Conservation (phyloP, 371 early-diverging fungal genomes). For the Apophysomyces trapeziformis region DNA sequence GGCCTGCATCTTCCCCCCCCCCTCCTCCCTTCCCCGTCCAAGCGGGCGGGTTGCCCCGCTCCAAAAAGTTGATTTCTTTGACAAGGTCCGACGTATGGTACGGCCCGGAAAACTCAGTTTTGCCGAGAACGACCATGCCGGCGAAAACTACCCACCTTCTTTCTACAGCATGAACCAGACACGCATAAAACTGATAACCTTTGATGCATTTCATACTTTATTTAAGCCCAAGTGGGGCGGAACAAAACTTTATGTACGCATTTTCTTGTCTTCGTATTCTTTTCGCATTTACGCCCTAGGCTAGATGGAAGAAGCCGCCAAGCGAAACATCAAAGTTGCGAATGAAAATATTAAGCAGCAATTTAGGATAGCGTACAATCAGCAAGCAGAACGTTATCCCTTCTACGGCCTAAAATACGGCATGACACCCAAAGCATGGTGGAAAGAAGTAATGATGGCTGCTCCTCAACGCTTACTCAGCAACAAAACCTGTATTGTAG, state of each 20-base stretch:
- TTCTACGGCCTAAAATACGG: conserved; percentile 46
- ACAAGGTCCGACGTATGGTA: background rate
- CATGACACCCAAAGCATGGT: conserved; percentile 43
- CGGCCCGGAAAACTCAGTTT: background rate
- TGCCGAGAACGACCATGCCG: too few relatives aligned
- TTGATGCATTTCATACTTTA: conserved; percentile 54
- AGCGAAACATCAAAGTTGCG: conserved; percentile 36
- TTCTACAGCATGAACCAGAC: background rate
- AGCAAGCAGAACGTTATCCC: conserved; percentile 39
- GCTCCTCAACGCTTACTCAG: background rate
- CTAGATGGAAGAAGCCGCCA: conserved; percentile 48
- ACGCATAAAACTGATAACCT: conserved; percentile 40
- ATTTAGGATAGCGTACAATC: conserved; percentile 42
- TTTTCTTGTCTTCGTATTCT: background rate
- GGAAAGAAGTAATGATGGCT: conserved; percentile 38
- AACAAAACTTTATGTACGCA: conserved; percentile 32
- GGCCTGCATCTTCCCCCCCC: conserved; percentile 8
- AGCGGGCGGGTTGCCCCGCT: background rate
- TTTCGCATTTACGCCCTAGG: background rate
- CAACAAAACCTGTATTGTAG: conserved; percentile 6
- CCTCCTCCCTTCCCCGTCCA: background rate
- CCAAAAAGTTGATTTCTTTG: background rate
- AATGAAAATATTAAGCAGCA: conserved; percentile 31
- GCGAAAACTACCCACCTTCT: too few relatives aligned
- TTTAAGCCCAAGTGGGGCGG: conserved; percentile 44